Percentiles rank a stretch among this genome's conserved stretches.
These are phyloP conservation scores for Penicillium sp. DNA, from an alignment of 2,329 filamentous ascomycete species.

Conservation along the genomic window DNA sequence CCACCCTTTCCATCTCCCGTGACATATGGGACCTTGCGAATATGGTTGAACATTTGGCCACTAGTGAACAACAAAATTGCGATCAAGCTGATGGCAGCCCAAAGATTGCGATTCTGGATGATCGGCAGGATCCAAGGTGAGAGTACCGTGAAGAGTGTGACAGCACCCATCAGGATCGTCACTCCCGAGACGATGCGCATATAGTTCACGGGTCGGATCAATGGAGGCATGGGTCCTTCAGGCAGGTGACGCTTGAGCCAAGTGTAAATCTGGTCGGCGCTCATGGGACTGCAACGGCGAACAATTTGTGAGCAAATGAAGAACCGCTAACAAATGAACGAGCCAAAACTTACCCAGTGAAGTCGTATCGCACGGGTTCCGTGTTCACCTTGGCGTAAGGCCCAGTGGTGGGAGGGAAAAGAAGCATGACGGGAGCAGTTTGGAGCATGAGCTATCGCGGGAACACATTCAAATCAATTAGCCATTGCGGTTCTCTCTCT, in stretches of 20 bases:
- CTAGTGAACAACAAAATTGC: conserved; percentile 87
- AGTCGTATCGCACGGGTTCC: conserved; percentile 76
- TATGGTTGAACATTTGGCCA: conserved; percentile 99
- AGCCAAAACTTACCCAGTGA: conserved; percentile 61
- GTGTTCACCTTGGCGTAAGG: conserved; percentile 65
- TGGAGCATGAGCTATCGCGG: conserved; percentile 70
- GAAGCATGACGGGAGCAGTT: conserved; percentile 83
- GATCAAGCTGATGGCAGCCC: conserved; percentile 85
- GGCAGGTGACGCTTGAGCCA: conserved; percentile 77
- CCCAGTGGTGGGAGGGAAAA: conserved; percentile 80
- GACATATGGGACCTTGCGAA: conserved; percentile 91
- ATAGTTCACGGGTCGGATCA: conserved; percentile 85
- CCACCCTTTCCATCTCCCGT: conserved; percentile 76
- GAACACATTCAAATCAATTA: conserved; percentile 1
- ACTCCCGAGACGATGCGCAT: conserved; percentile 62
- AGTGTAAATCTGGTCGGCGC: conserved; percentile 68
- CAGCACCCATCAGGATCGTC: conserved; percentile 61
- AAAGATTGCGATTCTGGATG: conserved; percentile 84
- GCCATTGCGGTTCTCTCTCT: neutral
- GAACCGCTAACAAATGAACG: conserved; percentile 3
- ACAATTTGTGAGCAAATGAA: neutral
- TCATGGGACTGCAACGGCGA: conserved; percentile 52
- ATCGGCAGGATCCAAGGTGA: conserved; percentile 75
- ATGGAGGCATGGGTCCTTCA: conserved; percentile 67
- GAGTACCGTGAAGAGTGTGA: conserved; percentile 64